phyloP scores from a whole-genome alignment of 2,329 filamentous ascomycete genomes.

The Colletotrichum destructivum region DNA sequence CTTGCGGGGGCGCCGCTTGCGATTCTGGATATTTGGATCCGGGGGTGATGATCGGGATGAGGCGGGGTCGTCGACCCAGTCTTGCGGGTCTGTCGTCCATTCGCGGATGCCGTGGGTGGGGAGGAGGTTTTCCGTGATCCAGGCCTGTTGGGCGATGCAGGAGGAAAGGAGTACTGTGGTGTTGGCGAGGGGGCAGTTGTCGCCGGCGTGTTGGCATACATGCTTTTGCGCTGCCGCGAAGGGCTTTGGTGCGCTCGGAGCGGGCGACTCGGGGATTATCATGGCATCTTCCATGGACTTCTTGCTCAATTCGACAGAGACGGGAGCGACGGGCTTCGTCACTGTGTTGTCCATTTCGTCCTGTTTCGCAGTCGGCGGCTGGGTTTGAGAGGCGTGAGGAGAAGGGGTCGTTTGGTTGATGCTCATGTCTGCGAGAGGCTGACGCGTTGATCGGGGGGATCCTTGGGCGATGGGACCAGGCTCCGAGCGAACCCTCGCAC shows the following conservation, averaged over 20 bases:
- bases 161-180: conserved; percentile 59
- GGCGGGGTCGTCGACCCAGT: conserved; percentile 50
- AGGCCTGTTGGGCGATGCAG: conserved; percentile 55
- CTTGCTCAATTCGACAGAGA: not conserved
- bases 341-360: not conserved
- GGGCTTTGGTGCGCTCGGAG: not conserved
- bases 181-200: conserved; percentile 56
- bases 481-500: conserved; percentile 9
- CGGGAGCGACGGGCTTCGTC: not conserved
- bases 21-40: not conserved
- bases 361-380: not conserved
- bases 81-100: conserved; percentile 52
- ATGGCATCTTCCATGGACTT: not conserved
- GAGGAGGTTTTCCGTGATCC: conserved; percentile 57
- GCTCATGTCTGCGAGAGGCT: conserved; percentile 46
- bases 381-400: conserved; percentile 2
- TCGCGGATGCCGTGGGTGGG: conserved; percentile 58
- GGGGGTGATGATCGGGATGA: not conserved
- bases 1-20: conserved; percentile 22
- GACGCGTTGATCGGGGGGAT: conserved; percentile 27
- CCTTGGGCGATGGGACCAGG: not conserved
- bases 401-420: conserved; percentile 40
- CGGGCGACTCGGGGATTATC: not conserved
- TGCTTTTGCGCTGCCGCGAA: not conserved
- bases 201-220: conserved; percentile 46